phyloP scores from a whole-genome alignment of 2,329 filamentous ascomycete species.

The Claviceps sp. region DNA sequence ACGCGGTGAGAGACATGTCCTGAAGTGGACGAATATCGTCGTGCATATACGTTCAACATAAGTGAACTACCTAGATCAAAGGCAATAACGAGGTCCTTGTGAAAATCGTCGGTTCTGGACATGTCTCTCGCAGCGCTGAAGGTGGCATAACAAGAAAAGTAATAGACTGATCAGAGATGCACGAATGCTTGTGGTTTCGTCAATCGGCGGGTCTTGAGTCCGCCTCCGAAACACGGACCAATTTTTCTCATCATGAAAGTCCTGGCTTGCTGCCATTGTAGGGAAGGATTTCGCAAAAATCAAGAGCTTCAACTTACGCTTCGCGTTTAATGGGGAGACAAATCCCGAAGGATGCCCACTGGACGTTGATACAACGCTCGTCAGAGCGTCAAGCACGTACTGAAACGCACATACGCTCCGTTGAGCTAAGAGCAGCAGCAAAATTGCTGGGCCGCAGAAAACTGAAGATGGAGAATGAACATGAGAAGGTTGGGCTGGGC shows the following conservation, averaged over 20 bases:
- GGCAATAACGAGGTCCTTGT: background rate
- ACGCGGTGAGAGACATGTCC: background rate
- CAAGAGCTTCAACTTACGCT: slow-evolving; percentile 3
- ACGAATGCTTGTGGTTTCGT: slow-evolving; percentile 61
- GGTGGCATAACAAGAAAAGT: background rate
- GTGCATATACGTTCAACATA: background rate
- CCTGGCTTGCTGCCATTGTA: slow-evolving; percentile 1
- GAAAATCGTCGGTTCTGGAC: background rate
- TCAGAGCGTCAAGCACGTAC: too few species aligned
- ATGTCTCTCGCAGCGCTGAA: background rate
- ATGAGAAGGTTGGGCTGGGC: too few species aligned
- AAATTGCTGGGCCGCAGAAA: background rate
- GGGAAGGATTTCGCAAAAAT: background rate
- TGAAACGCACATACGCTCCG: background rate
- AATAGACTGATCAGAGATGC: slow-evolving; percentile 52
- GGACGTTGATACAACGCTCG: background rate
- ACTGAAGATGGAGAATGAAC: background rate
- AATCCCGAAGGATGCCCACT: background rate
- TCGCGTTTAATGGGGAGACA: background rate
- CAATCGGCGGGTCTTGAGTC: slow-evolving; percentile 82
- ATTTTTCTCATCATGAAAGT: slow-evolving; percentile 59
- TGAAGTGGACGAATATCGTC: background rate
- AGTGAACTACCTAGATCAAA: background rate
- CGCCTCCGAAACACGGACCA: slow-evolving; percentile 93
- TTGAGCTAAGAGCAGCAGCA: background rate